phyloP scores from a whole-genome alignment of 208 protist genomes.

The Trypanosoma rangeli region DNA sequence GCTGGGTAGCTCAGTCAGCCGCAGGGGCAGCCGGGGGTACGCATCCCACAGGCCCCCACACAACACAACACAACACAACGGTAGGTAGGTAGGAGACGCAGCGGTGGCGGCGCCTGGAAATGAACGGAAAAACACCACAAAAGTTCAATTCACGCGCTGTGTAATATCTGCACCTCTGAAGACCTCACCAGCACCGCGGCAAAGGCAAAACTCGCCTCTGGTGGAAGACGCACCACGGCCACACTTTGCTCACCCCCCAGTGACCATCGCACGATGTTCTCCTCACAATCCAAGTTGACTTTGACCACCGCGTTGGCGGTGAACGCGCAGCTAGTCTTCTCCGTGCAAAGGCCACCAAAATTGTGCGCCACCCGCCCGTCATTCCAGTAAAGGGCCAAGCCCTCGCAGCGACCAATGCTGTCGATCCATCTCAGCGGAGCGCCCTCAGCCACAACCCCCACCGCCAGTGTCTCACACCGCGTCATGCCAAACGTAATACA shows the following conservation, averaged over 20 bases:
- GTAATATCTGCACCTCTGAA: conserved; percentile 61
- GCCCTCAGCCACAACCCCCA: conserved; percentile 43
- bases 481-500: conserved; percentile 47
- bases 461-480: conserved; percentile 50
- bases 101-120: not conserved
- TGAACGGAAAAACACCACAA: conserved; percentile 15
- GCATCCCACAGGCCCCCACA: not conserved
- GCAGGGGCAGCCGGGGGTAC: not conserved
- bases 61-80: not conserved
- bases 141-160: conserved; percentile 1
- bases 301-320: conserved; percentile 30
- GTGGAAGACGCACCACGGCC: conserved; percentile 55
- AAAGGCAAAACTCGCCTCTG: conserved; percentile 47
- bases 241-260: conserved; percentile 47
- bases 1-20: not conserved
- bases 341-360: conserved; percentile 31
- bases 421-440: conserved; percentile 11
- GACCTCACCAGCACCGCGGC: conserved; percentile 36
- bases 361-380: conserved; percentile 58
- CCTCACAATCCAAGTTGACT: conserved; percentile 56
- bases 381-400: conserved; percentile 65
- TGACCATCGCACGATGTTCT: conserved; percentile 50
- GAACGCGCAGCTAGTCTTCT: conserved; percentile 45
- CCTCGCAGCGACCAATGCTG: conserved; percentile 7
- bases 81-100: conserved; percentile 1